Evolutionary conservation across 768 basidiomycete species (phyloP).

Genomic region (Termitomyces sp.): DNA sequence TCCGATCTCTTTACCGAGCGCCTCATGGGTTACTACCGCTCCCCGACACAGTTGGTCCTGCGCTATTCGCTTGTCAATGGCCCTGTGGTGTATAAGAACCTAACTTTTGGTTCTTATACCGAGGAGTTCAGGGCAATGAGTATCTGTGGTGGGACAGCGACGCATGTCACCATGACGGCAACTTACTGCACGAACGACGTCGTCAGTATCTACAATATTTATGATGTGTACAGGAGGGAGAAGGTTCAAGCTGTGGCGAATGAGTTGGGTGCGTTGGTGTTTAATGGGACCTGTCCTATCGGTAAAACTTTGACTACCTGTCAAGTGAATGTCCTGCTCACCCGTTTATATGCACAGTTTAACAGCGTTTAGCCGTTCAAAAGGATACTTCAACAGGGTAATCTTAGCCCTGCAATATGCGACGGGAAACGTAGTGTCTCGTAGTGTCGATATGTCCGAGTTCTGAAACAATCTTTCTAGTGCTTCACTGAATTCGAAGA

Average conservation of each 20-base stretch:
- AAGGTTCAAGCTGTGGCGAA: neutral
- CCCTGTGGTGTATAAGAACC: neutral
- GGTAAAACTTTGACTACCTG: neutral
- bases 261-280: slow-evolving; percentile 2
- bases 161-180: neutral
- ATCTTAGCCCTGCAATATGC: no score
- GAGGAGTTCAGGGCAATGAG: slow-evolving; percentile 6
- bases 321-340: no score
- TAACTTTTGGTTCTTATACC: neutral
- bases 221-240: neutral
- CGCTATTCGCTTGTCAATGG: neutral
- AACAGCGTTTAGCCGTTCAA: no score
- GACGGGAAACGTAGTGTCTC: no score
- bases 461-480: no score
- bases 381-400: no score
- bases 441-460: no score
- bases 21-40: neutral
- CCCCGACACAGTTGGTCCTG: neutral
- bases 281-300: slow-evolving; percentile 10
- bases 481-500: no score
- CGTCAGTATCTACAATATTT: neutral
- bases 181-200: slow-evolving; percentile 3
- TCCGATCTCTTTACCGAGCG: slow-evolving; percentile 1
- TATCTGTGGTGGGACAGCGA: slow-evolving; percentile 10
- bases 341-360: no score